Evolutionary conservation across 163 green algal species (phyloP).

Genomic region (Scenedesmus sp.): DNA sequence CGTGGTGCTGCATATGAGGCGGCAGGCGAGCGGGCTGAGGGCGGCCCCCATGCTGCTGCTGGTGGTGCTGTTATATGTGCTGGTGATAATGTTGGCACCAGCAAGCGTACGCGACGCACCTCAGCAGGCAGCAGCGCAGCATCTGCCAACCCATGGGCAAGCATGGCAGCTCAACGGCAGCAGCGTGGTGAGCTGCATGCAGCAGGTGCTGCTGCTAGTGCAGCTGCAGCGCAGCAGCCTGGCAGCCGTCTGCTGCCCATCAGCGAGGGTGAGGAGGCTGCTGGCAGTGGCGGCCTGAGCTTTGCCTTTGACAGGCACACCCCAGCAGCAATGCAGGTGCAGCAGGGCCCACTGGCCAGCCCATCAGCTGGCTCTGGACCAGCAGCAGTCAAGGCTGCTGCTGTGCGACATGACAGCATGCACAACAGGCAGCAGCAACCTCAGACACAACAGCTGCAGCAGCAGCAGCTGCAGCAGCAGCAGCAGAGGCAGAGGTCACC

Average conservation of each 20-base stretch:
- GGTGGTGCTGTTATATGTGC: neutral
- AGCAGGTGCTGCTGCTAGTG: neutral
- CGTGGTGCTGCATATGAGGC: neutral
- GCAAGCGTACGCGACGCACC: neutral
- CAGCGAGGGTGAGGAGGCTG: neutral
- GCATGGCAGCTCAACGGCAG: neutral
- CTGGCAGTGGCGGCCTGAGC: neutral
- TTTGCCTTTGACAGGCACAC: slow-evolving; percentile 16
- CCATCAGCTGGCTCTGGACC: neutral
- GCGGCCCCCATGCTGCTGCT: neutral
- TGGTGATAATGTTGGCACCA: neutral
- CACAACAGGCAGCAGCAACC: neutral
- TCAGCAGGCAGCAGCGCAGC: slow-evolving; percentile 18
- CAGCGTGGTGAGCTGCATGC: neutral
- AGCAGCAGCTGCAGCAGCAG: neutral
- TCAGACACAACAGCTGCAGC: neutral
- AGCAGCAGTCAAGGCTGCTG: neutral
- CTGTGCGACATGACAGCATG: neutral
- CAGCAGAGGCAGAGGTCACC: slow-evolving; percentile 12
- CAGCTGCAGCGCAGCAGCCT: neutral
- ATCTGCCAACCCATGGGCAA: neutral
- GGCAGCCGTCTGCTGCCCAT: neutral
- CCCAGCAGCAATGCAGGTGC: neutral
- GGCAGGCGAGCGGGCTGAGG: neutral
- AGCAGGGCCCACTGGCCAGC: neutral